phyloP scores from a whole-genome alignment of 306 rosid species.

The Gastrolobium bilobum region DNA sequence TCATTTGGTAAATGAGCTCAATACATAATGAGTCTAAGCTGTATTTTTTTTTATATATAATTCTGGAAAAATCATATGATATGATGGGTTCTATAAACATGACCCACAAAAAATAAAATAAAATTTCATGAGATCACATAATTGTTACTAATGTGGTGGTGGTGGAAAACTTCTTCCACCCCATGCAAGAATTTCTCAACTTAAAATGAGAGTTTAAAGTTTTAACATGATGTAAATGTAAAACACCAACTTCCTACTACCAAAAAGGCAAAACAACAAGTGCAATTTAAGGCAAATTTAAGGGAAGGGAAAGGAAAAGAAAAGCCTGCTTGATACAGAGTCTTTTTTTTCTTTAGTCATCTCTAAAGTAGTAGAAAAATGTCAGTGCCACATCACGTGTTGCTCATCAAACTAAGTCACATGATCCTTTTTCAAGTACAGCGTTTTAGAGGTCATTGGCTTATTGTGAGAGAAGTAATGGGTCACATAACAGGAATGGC shows the following conservation, averaged over 20 bases:
- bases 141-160: constrained; percentile 11
- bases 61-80: constrained; percentile 17
- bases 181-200: constrained; percentile 1
- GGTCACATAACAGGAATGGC: constrained; percentile 33
- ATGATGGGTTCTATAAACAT: constrained; percentile 17
- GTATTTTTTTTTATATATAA: background rate
- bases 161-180: constrained; percentile 4
- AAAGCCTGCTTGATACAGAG: constrained; percentile 51
- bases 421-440: constrained; percentile 42
- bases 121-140: background rate
- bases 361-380: constrained; percentile 42
- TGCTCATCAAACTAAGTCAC: constrained; percentile 53
- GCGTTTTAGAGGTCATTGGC: constrained; percentile 35
- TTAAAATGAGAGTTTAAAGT: background rate
- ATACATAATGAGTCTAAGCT: too few relatives aligned
- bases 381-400: constrained; percentile 59
- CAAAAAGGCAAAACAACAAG: constrained; percentile 1
- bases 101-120: constrained; percentile 30
- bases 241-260: background rate
- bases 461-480: constrained; percentile 36
- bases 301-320: constrained; percentile 42
- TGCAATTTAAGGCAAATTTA: constrained; percentile 43
- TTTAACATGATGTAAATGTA: constrained; percentile 13
- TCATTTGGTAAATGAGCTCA: too few relatives aligned
- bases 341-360: constrained; percentile 42